These are phyloP conservation scores for Wickerhamomyces queroliae DNA, from an alignment of 805 yeast species.

Conservation along the genomic window DNA sequence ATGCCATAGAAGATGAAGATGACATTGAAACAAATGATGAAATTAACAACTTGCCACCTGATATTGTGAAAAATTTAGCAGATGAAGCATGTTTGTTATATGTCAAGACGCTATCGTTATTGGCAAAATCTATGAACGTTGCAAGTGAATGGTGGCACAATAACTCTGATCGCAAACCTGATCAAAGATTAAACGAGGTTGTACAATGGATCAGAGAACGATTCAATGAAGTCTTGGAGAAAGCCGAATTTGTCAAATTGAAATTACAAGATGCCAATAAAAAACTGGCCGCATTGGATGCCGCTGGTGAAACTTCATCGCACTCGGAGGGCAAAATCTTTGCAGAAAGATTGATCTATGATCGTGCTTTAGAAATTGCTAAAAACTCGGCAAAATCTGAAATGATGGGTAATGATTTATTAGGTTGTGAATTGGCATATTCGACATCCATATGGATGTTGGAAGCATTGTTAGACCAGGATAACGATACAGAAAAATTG, in stretches of 20 bases:
- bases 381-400: constrained; percentile 89
- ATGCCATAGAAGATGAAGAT: constrained; percentile 32
- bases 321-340: constrained; percentile 33
- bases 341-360: constrained; percentile 85
- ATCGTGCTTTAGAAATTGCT: constrained; percentile 90
- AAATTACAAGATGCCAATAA: constrained; percentile 47
- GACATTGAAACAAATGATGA: constrained; percentile 11
- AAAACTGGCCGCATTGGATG: constrained; percentile 14
- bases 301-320: constrained; percentile 3
- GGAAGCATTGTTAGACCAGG: constrained; percentile 68
- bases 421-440: constrained; percentile 81
- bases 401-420: constrained; percentile 57
- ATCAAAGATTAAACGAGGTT: constrained; percentile 46
- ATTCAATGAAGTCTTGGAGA: constrained; percentile 84
- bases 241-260: constrained; percentile 72
- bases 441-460: constrained; percentile 95
- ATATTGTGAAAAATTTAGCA: constrained; percentile 50
- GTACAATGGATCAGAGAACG: constrained; percentile 84
- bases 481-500: constrained; percentile 33
- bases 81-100: constrained; percentile 86
- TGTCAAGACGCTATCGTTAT: constrained; percentile 73
- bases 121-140: constrained; percentile 80
- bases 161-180: constrained; percentile 33
- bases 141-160: constrained; percentile 90
- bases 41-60: constrained; percentile 42